Conservation (phyloP, 176 grass and related monocot species). For the Carex cristatella region DNA sequence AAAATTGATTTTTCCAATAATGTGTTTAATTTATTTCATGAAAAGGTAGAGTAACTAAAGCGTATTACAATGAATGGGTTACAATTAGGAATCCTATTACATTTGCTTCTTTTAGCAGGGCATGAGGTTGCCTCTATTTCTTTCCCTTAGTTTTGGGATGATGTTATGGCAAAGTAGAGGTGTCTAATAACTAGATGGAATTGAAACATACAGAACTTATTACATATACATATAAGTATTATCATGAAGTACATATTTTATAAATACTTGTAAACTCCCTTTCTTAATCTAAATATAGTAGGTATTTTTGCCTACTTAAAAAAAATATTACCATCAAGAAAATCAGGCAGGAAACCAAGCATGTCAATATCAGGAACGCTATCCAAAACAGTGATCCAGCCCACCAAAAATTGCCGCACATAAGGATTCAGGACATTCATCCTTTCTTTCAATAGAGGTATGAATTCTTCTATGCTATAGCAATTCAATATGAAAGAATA, state of each 20-base stretch:
- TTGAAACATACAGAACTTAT: background rate
- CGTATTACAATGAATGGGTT: background rate
- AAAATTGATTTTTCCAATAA: background rate
- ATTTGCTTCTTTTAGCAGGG: background rate
- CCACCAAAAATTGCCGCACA: conserved; percentile 97
- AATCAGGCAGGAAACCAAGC: conserved; percentile 99
- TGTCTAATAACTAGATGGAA: background rate
- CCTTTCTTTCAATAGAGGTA: conserved; percentile 95
- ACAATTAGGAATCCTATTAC: background rate
- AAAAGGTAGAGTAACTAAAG: background rate
- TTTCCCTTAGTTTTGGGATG: background rate
- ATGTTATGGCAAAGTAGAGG: background rate
- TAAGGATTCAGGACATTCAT: conserved; percentile 99
- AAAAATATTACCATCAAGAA: conserved; percentile 80
- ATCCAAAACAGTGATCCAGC: conserved; percentile 98
- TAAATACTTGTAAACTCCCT: too few relatives aligned
- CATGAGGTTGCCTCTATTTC: background rate
- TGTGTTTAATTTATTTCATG: background rate
- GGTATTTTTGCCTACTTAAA: too few relatives aligned
- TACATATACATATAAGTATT: conserved; percentile 22
- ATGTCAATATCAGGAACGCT: conserved; percentile 99
- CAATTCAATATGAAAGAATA: conserved; percentile 17
- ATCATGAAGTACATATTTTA: conserved; percentile 53
- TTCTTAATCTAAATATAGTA: too few relatives aligned
- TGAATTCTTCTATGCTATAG: conserved; percentile 99